Conservation (phyloP, 2,329 filamentous ascomycete genomes). For the Sordariomycetes sp. region DNA sequence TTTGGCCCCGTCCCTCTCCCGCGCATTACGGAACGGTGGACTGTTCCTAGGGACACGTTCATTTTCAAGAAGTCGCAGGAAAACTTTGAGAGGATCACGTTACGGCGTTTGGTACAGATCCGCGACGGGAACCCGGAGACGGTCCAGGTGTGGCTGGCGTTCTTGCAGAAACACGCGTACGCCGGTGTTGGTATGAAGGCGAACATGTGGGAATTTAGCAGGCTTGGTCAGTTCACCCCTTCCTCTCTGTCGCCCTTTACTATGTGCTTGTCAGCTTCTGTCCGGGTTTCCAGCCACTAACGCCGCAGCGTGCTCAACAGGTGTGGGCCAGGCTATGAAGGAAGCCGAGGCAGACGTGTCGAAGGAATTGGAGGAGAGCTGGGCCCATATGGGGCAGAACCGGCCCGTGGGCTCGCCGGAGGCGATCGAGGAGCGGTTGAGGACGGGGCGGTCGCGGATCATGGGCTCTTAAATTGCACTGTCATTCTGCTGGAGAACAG, state of each 20-base stretch:
- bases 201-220: constrained; percentile 83
- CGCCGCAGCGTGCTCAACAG: background rate
- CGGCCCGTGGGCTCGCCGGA: constrained; percentile 35
- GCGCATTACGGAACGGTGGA: constrained; percentile 84
- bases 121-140: constrained; percentile 81
- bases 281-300: background rate
- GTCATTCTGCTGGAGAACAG: background rate
- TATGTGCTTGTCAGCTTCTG: too few relatives aligned
- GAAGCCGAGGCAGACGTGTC: background rate
- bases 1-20: constrained; percentile 79
- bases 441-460: constrained; percentile 30
- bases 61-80: constrained; percentile 96
- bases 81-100: constrained; percentile 88
- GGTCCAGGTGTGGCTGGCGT: constrained; percentile 85
- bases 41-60: constrained; percentile 77
- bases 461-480: background rate
- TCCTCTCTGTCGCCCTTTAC: background rate
- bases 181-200: constrained; percentile 99
- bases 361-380: constrained; percentile 31
- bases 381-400: constrained; percentile 40
- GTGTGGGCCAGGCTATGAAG: background rate
- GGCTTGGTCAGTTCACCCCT: constrained; percentile 33
- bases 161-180: constrained; percentile 82
- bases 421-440: constrained; percentile 44
- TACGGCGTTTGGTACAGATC: constrained; percentile 80